These are phyloP conservation scores for Alternaria consortialis DNA, from an alignment of 2,329 filamentous ascomycete genomes.

Conservation along the genomic window DNA sequence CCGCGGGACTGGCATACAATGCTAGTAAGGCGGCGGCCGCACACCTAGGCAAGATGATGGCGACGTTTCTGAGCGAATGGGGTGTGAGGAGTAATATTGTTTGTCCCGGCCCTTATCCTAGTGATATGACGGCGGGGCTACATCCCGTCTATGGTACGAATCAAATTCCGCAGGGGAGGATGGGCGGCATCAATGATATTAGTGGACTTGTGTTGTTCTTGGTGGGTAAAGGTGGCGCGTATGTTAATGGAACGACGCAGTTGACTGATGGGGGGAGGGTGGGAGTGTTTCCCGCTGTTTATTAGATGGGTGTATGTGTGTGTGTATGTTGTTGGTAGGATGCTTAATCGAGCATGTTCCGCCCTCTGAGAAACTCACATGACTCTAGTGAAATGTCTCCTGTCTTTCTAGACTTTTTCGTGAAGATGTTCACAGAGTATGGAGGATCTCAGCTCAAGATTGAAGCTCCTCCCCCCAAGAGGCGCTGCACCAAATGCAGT, in stretches of 20 bases:
- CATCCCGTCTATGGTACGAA: slow-evolving; percentile 42
- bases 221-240: slow-evolving; percentile 60
- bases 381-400: no score
- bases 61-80: slow-evolving; percentile 54
- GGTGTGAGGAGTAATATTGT: slow-evolving; percentile 59
- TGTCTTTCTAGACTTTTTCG: no score
- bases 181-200: slow-evolving; percentile 58
- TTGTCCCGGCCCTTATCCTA: slow-evolving; percentile 56
- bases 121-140: slow-evolving; percentile 53
- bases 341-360: background rate
- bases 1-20: slow-evolving; percentile 55
- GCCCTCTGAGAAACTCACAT: background rate
- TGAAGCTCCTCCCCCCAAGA: no score
- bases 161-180: slow-evolving; percentile 52
- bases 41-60: slow-evolving; percentile 58
- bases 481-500: no score
- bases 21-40: slow-evolving; percentile 56
- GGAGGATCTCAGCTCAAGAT: no score
- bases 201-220: slow-evolving; percentile 61
- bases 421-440: no score
- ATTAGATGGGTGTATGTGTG: slow-evolving; percentile 25
- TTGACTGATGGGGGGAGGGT: slow-evolving; percentile 58
- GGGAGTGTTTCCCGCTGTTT: slow-evolving; percentile 45
- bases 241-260: slow-evolving; percentile 63
- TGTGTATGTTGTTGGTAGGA: background rate